Base-by-base conservation (phyloP, 352 stramenopile genomes). In the Globisporangium apiculatum region DNA sequence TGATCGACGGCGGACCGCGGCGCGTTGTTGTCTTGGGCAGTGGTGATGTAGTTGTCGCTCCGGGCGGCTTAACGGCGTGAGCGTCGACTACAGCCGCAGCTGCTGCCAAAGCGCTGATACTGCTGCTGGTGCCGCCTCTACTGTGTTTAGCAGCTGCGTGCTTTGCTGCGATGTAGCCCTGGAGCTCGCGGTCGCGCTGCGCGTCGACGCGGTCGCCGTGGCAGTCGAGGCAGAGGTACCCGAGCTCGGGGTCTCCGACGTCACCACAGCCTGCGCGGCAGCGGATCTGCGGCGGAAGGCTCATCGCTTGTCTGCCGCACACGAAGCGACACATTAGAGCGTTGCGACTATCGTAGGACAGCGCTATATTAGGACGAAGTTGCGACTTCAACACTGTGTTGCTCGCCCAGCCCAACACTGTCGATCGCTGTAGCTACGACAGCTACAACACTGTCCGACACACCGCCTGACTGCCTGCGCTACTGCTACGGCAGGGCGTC, bases 151-250 rank as follows among this genome's bases (percentile, higher is more conserved):
- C 45, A 7, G 14, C 45, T 17, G 14, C 11, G 5, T 48, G 15
- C 4, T 59, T 49, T 17, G 57, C 45, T 35, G 68, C 58, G 35
- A 75, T 48, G 37, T 72, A 86, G 17, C 68, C 53, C 31, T 66
- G 64, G 7, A 88, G 59, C 8, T 76, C 68, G 36, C 72, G 67
- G 35, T 85, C 65, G 37, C 82, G 71, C 9, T 51, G 61, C 14
- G 67, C 67, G 49, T 86, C 78, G 14, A 72, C 50, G 8, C 70
- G 73, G 52, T 87, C 77, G 9, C 59, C 70, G 58, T 91, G 68
- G 49, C 79, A 91, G 48, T 86, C 77, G 24, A 86, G 75, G 43
- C 82, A 91, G 11, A 91, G 54, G 48, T 76, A 80, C 5, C 76
- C 66, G 18, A 88, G 67, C 18, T 89, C 79, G 0, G 71, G 65